Conservation (phyloP, 1,284 basidiomycete species). For the Cryptococcus sp. region DNA sequence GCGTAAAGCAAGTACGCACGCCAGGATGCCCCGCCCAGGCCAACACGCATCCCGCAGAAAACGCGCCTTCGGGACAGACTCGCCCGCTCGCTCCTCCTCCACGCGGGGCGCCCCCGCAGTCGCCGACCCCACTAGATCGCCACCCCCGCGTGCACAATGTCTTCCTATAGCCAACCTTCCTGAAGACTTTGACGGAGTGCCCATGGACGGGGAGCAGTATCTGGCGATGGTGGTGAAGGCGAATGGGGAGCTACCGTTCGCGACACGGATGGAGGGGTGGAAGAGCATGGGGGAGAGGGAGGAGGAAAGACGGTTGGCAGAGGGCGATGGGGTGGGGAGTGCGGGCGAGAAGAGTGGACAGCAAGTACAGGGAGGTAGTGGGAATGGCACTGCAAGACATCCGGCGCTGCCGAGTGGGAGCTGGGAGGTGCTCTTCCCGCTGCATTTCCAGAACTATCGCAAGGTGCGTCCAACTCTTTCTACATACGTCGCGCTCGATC, state of each 20-base stretch:
- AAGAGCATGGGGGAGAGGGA: not conserved
- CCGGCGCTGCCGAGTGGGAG: slow-evolving; percentile 33
- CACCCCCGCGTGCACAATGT: slow-evolving; percentile 18
- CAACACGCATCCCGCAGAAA: slow-evolving; percentile 4
- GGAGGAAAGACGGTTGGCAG: not conserved
- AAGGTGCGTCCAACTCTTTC: slow-evolving; percentile 15
- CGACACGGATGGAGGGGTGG: slow-evolving; percentile 20
- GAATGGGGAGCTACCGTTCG: slow-evolving; percentile 28
- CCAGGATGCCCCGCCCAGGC: slow-evolving; percentile 4
- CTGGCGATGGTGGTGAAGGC: slow-evolving; percentile 34
- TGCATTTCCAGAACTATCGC: slow-evolving; percentile 33
- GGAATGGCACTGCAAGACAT: slow-evolving; percentile 5
- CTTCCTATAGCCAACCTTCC: slow-evolving; percentile 36
- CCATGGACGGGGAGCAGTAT: slow-evolving; percentile 36
- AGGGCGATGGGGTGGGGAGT: not conserved
- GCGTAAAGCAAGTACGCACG: too few species aligned
- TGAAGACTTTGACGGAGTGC: slow-evolving; percentile 34
- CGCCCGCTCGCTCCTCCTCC: not conserved
- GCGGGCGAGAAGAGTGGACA: not conserved
- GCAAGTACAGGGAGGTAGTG: not conserved
- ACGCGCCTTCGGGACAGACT: not conserved
- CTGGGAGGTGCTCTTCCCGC: slow-evolving; percentile 31
- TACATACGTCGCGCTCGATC: not conserved
- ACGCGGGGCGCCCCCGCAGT: not conserved
- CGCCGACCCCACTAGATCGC: not conserved